Evolutionary conservation across 2,329 filamentous ascomycete species (phyloP), one percentile per base, ranked within the genome.

Genomic region (Penicillium sp.): DNA sequence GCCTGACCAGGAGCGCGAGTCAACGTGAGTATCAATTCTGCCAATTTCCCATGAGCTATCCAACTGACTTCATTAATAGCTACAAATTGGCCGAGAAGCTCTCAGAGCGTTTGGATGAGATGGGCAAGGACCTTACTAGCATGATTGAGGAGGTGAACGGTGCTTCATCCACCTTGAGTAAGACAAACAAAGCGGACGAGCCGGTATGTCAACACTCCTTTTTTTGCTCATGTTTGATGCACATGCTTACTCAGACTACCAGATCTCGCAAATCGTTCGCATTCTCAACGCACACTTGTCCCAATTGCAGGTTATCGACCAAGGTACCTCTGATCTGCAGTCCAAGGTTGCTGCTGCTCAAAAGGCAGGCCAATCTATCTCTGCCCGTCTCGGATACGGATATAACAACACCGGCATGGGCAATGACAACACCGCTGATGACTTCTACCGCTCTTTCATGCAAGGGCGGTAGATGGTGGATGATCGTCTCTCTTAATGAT

Each of bases 121-220:
- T 97, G 86, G 92, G 91, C 69, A 90, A 91, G 71, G 92, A 96
- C 70, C 81, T 99, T 59, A 87, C 86, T 45, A 93, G 91, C 77
- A 97, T 99, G 92, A 96, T 99, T 65, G 92, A 96, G 71, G 94
- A 97, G 75, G 96, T 99, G 71, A 99, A 99, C 71, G 86, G 88
- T 64, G 93, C 95, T 58, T 94, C 91, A n/a, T 84, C 90, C 51
- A 91, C 87, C 22, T 79, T 99, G 62, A 93, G 86, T 81, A 96
- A 95, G 82, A 91, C 89, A 55, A 88, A 84, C 75, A 95, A 95
- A 75, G 85, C 90, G 27, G 90, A 94, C 72, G 91, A 94, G 75
- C 90, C 90, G 63, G 91, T 94, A 83, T 77, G 87, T 83, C 18
- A n/a, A 22, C 10, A 32, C 66, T 71, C 55, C 61, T 66, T 43